Conservation (phyloP, 1,139 yeast genomes). For the Wickerhamiella infanticola region DNA sequence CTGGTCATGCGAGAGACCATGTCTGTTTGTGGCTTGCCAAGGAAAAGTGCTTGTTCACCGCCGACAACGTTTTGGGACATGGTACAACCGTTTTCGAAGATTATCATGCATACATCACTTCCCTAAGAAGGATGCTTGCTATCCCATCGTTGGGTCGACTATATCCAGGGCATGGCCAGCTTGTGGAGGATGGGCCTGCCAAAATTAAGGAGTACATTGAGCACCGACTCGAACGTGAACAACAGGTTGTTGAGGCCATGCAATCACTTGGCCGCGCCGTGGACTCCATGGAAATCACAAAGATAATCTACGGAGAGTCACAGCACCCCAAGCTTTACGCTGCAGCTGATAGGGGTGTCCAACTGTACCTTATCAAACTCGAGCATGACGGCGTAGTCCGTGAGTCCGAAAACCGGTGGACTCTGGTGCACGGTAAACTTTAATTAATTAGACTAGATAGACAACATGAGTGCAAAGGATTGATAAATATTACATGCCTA, state of each 20-base stretch:
- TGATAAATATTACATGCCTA: background rate
- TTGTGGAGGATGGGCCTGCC: slow-evolving; percentile 21
- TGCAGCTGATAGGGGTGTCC: slow-evolving; percentile 22
- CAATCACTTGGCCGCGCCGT: slow-evolving; percentile 7
- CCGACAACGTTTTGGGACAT: slow-evolving; percentile 27
- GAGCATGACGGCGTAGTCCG: slow-evolving; percentile 14
- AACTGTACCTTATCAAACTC: slow-evolving; percentile 23
- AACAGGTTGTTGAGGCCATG: slow-evolving; percentile 19
- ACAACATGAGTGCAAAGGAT: background rate
- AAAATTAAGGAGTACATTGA: slow-evolving; percentile 22
- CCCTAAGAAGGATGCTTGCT: slow-evolving; percentile 19
- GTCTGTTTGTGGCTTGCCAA: slow-evolving; percentile 23
- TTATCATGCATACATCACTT: slow-evolving; percentile 20
- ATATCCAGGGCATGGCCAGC: slow-evolving; percentile 28
- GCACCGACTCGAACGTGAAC: slow-evolving; percentile 25
- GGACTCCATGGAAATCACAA: slow-evolving; percentile 17
- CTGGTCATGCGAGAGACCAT: slow-evolving; percentile 29
- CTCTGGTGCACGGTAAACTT: background rate
- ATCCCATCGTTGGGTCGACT: slow-evolving; percentile 16
- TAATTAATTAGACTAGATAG: too few relatives aligned
- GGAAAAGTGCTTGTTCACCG: slow-evolving; percentile 25
- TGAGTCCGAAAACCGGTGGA: slow-evolving; percentile 1
- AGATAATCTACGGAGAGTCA: slow-evolving; percentile 20
- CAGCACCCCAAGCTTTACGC: slow-evolving; percentile 16
- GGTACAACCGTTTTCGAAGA: slow-evolving; percentile 26